phyloP scores from a whole-genome alignment of 192 early-diverging fungal species.

The Dissophora ornata region DNA sequence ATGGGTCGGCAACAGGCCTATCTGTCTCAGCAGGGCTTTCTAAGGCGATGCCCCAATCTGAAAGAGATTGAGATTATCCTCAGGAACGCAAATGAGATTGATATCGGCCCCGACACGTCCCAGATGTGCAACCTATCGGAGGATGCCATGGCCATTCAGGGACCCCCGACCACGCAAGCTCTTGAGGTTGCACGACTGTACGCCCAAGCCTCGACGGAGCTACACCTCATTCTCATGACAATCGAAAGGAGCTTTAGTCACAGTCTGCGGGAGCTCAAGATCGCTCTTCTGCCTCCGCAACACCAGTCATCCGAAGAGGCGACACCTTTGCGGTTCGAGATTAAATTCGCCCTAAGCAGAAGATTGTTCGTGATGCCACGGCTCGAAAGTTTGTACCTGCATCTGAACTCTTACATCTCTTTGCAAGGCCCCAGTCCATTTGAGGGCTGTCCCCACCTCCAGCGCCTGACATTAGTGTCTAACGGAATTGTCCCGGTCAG shows the following conservation, averaged over 20 bases:
- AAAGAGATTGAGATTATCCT: slow-evolving; percentile 17
- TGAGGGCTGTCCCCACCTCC: slow-evolving; percentile 7
- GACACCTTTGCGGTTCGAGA: too few relatives aligned
- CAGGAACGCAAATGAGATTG: not conserved
- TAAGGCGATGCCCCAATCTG: not conserved
- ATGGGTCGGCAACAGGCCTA: not conserved
- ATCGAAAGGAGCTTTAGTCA: not conserved
- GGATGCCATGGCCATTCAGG: too few relatives aligned
- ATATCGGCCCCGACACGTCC: not conserved
- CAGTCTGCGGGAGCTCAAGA: slow-evolving; percentile 8
- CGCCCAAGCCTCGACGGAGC: not conserved
- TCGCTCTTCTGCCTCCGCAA: not conserved
- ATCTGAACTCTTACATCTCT: not conserved
- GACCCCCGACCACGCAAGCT: not conserved
- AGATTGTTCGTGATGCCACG: slow-evolving; percentile 1
- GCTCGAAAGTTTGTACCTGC: slow-evolving; percentile 6
- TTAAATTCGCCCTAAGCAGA: not conserved
- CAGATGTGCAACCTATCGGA: too few relatives aligned
- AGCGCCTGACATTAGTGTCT: slow-evolving; percentile 1
- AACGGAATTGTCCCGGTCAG: not conserved
- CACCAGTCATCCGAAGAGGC: too few relatives aligned
- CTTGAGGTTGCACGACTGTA: not conserved
- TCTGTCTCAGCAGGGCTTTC: not conserved
- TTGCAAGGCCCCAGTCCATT: not conserved
- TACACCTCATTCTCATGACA: not conserved